These are phyloP conservation scores for Amanita brunnescens DNA, from an alignment of 768 basidiomycete species.

Conservation along the genomic window DNA sequence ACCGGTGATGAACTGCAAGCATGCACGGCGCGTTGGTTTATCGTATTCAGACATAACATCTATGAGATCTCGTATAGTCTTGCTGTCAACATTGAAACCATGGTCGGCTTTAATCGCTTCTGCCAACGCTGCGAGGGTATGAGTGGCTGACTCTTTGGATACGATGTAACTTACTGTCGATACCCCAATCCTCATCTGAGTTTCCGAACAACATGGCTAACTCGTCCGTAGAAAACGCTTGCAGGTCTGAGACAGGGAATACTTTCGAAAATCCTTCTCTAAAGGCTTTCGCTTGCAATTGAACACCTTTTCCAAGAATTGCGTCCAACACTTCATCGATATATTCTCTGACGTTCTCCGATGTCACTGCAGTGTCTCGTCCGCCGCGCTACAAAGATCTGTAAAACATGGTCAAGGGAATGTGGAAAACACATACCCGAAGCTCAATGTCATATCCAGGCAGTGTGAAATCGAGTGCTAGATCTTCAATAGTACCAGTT, in stretches of 20 bases:
- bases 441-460: conserved; percentile 95
- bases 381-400: conserved; percentile 56
- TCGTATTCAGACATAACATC: conserved; percentile 84
- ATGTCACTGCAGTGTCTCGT: conserved; percentile 69
- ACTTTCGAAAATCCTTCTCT: conserved; percentile 92
- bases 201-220: conserved; percentile 95
- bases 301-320: conserved; percentile 74
- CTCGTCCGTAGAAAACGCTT: conserved; percentile 91
- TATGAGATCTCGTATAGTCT: conserved; percentile 79
- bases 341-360: conserved; percentile 85
- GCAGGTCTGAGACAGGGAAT: conserved; percentile 85
- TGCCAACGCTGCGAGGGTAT: conserved; percentile 51
- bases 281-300: conserved; percentile 83
- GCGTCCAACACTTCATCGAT: conserved; percentile 80
- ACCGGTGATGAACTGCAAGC: conserved; percentile 94
- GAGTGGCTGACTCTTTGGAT: conserved; percentile 9
- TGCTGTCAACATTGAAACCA: conserved; percentile 93
- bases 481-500: conserved; percentile 69
- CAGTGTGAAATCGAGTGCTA: conserved; percentile 92
- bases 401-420: not conserved
- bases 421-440: conserved; percentile 39
- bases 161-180: conserved; percentile 62
- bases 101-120: conserved; percentile 96
- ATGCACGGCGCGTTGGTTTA: conserved; percentile 64
- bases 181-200: conserved; percentile 94